Base-by-base conservation (phyloP, 768 basidiomycete genomes). In the Rhodotorula paludigena region DNA sequence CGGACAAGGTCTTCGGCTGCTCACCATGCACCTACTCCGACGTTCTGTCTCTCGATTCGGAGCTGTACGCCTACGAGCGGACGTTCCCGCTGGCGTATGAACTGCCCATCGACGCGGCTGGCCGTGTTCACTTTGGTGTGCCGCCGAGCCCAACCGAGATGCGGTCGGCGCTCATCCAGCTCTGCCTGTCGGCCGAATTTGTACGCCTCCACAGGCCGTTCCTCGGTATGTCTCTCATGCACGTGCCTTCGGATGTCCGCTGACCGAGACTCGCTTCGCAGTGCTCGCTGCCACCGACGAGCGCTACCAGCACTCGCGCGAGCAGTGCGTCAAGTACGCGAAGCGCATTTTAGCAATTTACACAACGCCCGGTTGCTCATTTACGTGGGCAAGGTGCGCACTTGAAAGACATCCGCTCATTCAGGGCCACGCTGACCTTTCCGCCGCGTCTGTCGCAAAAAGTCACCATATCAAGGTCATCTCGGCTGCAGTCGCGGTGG, bases 311-410 rank as follows among this genome's bases (percentile, higher is more conserved):
- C 35, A 58, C 35, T 48, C 56, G 12, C 58, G 69, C 10, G 64
- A 65, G 44, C 64, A 57, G 32, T 56, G 49, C 36, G 56, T 70
- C 36, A 44, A 57, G 42, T 65, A 70, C 57, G 64, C 64, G 21
- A 70, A 65, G 57, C 69, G 64, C 8, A 32, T 66, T 30, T 51
- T 70, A 20, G 60, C 60, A 28, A 58, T 70, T 60, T 57, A 57
- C 47, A 14, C 44, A 1, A 57, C 60, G 1, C 64, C 63, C 0
- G 45, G 41, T 20, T 69, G 62, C 49, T 28, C 38, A 1, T n/a
- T 36, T 15, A 25, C 51, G 21, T 47, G 38, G 47, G 55, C 47
- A 14, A 54, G 58, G 58, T 55, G 53, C 44, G 51, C 42, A 12
- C 11, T 21, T 5, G 5, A 28, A 21, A 7, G 15, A 18, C 28